Evolutionary conservation across 306 rosid species (phyloP).

Genomic region (Biancaea sappan): DNA sequence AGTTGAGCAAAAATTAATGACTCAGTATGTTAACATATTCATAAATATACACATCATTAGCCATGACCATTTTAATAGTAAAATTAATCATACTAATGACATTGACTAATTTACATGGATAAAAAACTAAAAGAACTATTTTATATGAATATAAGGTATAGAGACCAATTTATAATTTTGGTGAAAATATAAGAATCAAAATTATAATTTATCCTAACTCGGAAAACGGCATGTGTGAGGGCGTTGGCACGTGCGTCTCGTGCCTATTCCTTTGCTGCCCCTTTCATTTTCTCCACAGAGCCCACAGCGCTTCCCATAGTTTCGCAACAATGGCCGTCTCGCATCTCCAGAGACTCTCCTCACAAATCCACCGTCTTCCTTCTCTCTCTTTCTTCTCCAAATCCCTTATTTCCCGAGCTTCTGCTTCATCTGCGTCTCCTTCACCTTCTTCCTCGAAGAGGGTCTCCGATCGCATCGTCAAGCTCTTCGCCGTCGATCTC

Average conservation of each 20-base stretch:
- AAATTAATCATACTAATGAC: too few relatives aligned
- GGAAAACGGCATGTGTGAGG: neutral
- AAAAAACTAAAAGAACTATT: too few relatives aligned
- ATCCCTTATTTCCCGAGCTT: conserved; percentile 58
- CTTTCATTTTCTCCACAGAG: neutral
- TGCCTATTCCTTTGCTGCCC: neutral
- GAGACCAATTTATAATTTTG: too few relatives aligned
- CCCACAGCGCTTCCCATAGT: neutral
- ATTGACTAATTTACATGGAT: too few relatives aligned
- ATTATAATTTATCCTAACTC: too few relatives aligned
- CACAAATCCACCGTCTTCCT: conserved; percentile 58
- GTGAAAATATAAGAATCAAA: too few relatives aligned
- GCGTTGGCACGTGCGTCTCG: neutral
- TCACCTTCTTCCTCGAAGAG: conserved; percentile 44
- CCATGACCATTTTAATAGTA: too few relatives aligned
- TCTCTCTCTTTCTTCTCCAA: conserved; percentile 59
- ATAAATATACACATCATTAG: too few relatives aligned
- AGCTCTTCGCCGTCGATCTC: conserved; percentile 72
- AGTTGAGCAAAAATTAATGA: too few relatives aligned
- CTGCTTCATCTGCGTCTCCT: conserved; percentile 19
- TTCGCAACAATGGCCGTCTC: conserved; percentile 62
- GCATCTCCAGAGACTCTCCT: conserved; percentile 56
- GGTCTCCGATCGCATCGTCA: conserved; percentile 84
- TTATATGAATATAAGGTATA: too few relatives aligned
- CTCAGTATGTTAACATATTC: too few relatives aligned